A percentile compares a stretch with the other conserved stretches of the same genome.
Conservation (phyloP, 371 early-diverging fungal genomes). For the Rhizomucor pusillus region DNA sequence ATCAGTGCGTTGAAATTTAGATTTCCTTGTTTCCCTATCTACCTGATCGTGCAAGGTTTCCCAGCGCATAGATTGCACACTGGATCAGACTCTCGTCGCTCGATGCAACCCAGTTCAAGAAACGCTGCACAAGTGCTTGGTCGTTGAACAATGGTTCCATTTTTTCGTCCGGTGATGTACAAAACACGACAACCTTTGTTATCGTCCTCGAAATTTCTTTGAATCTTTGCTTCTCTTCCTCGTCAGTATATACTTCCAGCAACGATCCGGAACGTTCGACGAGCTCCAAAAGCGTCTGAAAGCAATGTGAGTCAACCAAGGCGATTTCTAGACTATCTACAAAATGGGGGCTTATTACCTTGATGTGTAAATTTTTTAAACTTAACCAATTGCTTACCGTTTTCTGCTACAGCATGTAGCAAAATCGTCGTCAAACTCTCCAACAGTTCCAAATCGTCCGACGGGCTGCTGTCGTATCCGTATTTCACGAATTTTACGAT, state of each 20-base stretch:
- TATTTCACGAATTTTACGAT: constrained; percentile 27
- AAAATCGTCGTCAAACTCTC: constrained; percentile 31
- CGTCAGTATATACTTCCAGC: constrained; percentile 34
- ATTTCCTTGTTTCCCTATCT: not conserved
- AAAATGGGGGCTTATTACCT: constrained; percentile 3
- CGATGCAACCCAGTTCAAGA: constrained; percentile 44
- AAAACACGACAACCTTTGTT: constrained; percentile 44
- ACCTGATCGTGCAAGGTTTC: constrained; percentile 65
- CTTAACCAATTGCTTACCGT: constrained; percentile 25
- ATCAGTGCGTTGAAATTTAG: not conserved
- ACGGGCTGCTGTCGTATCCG: constrained; percentile 23
- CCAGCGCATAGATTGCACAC: constrained; percentile 54
- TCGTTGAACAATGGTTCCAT: constrained; percentile 48
- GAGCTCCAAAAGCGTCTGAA: constrained; percentile 41
- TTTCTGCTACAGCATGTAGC: constrained; percentile 38
- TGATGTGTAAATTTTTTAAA: constrained; percentile 6
- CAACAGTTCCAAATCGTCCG: constrained; percentile 28
- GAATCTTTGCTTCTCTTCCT: constrained; percentile 51
- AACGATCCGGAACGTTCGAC: constrained; percentile 34
- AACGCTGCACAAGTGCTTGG: constrained; percentile 34
- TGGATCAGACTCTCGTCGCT: constrained; percentile 29
- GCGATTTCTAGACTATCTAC: constrained; percentile 43
- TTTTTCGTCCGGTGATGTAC: constrained; percentile 48
- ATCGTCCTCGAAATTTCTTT: constrained; percentile 41
- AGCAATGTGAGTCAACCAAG: constrained; percentile 34